Evolutionary conservation across 495 filamentous ascomycete species (phyloP).

Genomic region (Xylaria intraflava): DNA sequence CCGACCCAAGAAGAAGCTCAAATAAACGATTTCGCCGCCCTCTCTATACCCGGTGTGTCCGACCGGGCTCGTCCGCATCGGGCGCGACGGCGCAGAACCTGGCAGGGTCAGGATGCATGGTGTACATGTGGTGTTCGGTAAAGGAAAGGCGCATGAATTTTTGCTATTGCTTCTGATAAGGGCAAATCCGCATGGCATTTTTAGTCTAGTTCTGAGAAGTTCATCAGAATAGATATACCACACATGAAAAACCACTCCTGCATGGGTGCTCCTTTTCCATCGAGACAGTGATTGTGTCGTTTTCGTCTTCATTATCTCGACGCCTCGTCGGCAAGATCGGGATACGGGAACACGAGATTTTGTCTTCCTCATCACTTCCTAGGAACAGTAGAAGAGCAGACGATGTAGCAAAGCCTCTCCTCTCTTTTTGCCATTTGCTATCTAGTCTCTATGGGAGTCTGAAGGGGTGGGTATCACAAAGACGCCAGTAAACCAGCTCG

Average conservation of each 20-base stretch:
- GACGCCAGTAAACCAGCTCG: no score
- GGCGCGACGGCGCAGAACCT: neutral
- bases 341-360: no score
- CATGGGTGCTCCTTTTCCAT: neutral
- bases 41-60: conserved; percentile 1
- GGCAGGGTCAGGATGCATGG: conserved; percentile 1
- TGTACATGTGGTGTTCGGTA: conserved; percentile 9
- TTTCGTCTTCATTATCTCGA: neutral
- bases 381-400: no score
- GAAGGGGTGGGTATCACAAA: neutral
- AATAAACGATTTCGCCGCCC: conserved; percentile 53
- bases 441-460: neutral
- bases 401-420: neutral
- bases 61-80: neutral
- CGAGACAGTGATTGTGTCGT: neutral
- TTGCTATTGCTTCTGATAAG: conserved; percentile 5
- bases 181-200: conserved; percentile 5
- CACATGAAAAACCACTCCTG: conserved; percentile 1
- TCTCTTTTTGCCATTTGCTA: neutral
- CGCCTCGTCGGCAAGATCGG: no score
- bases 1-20: conserved; percentile 99
- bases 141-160: conserved; percentile 8
- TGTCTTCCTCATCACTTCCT: no score
- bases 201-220: conserved; percentile 8
- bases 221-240: conserved; percentile 8